Base-by-base conservation (phyloP, 164 flowering plant genomes). In the Chimonanthus salicifolius region DNA sequence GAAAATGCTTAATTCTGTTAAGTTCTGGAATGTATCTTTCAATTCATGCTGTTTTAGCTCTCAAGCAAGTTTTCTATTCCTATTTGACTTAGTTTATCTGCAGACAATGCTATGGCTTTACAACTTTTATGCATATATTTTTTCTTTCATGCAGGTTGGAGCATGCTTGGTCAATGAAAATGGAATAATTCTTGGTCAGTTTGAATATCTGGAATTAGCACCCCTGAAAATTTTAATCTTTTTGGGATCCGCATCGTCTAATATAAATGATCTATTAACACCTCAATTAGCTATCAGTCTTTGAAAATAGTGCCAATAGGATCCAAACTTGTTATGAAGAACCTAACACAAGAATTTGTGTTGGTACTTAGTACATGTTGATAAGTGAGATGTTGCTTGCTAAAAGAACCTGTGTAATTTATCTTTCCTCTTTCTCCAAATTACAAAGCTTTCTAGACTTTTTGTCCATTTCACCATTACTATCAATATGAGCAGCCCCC, bases 141-240 rank as follows among this genome's bases (percentile, higher is more conserved):
- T 71, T 11, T 50, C 47, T 46, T 10, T 74, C 21, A 7, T 78
- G 71, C 62, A 92, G 97, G 98, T 94, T 71, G 98, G 98, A 48
- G 98, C 97, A 62, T 94, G 98, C 76, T 84, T 94, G 89, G 97
- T 94, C 74, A 91, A 92, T 76, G 83, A 89, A 72, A 75, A 87
- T 68, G 94, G 88, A 60, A 70, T 94, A 67, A 92, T 94, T 74
- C 94, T 94, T 60, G 98, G 98, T 92, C 83, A 81, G 90, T 62
- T 75, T 62, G 15, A 33, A 48, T 64, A 49, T 33, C 63, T 44
- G 15, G 49, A 49, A 71, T 33, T 49, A 58, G 69, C 13, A 43
- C 47, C 4, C n/a, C 21, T 54, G 60, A 54, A 54, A 50, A 7
- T 50, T 13, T 10, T 54, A 11, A 10, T 8, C 33, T 33, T 33